Evolutionary conservation across 352 stramenopile species (phyloP), one percentile per base, ranked within the genome.

Genomic region (Globisporangium middletonii): DNA sequence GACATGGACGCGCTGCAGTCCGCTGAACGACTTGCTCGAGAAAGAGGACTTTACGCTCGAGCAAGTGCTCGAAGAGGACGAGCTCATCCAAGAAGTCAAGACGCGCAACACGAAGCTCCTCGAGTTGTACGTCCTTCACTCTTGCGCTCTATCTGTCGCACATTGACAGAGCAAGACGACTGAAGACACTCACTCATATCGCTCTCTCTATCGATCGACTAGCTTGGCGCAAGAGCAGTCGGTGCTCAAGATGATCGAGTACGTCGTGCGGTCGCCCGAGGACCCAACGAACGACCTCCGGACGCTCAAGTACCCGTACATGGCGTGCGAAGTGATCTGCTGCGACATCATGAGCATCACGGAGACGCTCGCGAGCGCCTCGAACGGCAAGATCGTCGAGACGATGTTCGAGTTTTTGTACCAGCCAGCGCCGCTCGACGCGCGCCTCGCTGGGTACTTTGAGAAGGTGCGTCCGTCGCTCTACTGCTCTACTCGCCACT

Each of bases 71-170:
- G 75, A 94, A 46, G 91, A 99, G 73, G 96, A 99, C 73, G 96
- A 99, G 63, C 75, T 99, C 18, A 83, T 99, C 43, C 96, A 99
- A 72, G 96, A 99, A 70, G 83, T 99, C 61, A 97, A 98, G 68
- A 95, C 92, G 15, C 80, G 95, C 63, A 97, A 99, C 74, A 86
- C 88, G 13, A 92, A 97, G 63, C 76, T 99, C 16, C 75, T 98
- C 50, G 85, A 98, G 58, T 98, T 98, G 89, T 95, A 87, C 55
- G 79, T 48, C 38, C 33, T 51, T 44, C 41, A 46, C 16, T 48
- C 55, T 16, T 60, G 44, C 18, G 11, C 30, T 35, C 33, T 7
- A 6, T 38, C 33, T 12, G 6, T 38, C 33, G 33, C 33, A 9
- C 33, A 38, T 9, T 13, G 6, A 38, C 6, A 6, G 7, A 8